These are phyloP conservation scores for Penicillium sp. DNA, from an alignment of 2,329 filamentous ascomycete species.

Conservation along the genomic window DNA sequence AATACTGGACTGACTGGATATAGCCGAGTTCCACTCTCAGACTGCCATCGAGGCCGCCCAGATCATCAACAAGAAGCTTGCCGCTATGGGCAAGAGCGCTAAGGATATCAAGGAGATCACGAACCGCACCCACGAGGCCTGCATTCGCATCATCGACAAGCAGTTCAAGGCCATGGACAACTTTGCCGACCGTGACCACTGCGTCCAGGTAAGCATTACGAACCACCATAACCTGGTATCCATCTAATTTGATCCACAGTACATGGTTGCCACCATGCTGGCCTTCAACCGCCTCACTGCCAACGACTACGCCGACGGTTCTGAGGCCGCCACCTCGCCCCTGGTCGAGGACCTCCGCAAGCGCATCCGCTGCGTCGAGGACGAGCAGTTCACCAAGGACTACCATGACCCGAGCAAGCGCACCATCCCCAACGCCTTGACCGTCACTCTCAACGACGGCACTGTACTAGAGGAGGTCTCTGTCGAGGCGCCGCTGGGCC, in stretches of 20 bases:
- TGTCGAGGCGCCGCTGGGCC: conserved; percentile 91
- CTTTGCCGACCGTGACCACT: conserved; percentile 99
- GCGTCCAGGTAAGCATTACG: conserved; percentile 67
- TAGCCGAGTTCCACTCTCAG: conserved; percentile 96
- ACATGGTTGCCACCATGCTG: conserved; percentile 97
- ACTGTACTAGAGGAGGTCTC: conserved; percentile 86
- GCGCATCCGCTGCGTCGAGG: conserved; percentile 94
- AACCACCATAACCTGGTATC: neutral
- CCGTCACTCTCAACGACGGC: conserved; percentile 90
- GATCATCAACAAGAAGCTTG: conserved; percentile 79
- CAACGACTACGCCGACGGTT: conserved; percentile 87
- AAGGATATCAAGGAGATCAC: conserved; percentile 90
- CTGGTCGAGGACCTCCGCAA: conserved; percentile 88
- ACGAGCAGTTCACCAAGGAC: conserved; percentile 88
- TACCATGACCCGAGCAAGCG: conserved; percentile 93
- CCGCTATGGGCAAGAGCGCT: conserved; percentile 80
- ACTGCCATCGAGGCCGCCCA: conserved; percentile 94
- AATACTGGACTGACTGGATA: conserved; percentile 5
- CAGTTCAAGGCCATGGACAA: conserved; percentile 99
- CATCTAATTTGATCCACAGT: conserved; percentile 43
- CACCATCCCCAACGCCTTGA: conserved; percentile 95
- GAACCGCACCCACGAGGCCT: conserved; percentile 96
- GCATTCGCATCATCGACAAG: conserved; percentile 99
- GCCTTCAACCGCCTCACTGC: conserved; percentile 91
- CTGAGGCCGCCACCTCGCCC: conserved; percentile 84